Evolutionary conservation across 75 land plant genomes (phyloP).

Genomic region (Cunninghamia lanceolata): DNA sequence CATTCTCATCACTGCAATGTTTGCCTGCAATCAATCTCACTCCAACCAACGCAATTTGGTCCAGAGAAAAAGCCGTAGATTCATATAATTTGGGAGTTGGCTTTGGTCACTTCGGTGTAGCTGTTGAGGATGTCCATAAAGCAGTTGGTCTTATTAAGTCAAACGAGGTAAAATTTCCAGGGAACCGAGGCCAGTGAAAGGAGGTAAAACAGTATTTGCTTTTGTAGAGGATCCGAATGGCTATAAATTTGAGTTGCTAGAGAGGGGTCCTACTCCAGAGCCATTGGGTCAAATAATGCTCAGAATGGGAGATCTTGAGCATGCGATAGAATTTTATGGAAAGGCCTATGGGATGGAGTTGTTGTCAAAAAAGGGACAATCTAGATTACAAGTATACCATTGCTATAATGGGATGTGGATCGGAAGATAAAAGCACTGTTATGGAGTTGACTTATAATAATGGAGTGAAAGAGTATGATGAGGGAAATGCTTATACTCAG

Average conservation of each 20-base stretch:
- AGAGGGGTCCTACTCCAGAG: constrained; percentile 78
- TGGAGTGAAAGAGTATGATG: constrained; percentile 77
- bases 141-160: constrained; percentile 75
- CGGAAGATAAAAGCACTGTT: constrained; percentile 89
- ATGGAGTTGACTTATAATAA: constrained; percentile 96
- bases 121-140: constrained; percentile 78
- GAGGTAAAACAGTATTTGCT: constrained; percentile 80
- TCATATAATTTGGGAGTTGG: constrained; percentile 83
- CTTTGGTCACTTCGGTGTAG: constrained; percentile 90
- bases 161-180: constrained; percentile 87
- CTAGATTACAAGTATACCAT: constrained; percentile 96
- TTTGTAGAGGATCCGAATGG: constrained; percentile 97
- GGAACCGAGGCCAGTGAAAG: constrained; percentile 90
- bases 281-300: constrained; percentile 97
- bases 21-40: too few relatives aligned
- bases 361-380: constrained; percentile 78
- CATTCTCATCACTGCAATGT: too few relatives aligned
- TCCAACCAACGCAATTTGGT: too few relatives aligned
- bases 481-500: constrained; percentile 94
- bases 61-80: too few relatives aligned
- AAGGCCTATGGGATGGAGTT: constrained; percentile 99
- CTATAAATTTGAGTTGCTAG: constrained; percentile 85
- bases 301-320: constrained; percentile 89
- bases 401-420: constrained; percentile 96
- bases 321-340: constrained; percentile 76